Evolutionary conservation across 202 grass and related monocot species (phyloP).

Genomic region (Miscanthus sacchariflorus): DNA sequence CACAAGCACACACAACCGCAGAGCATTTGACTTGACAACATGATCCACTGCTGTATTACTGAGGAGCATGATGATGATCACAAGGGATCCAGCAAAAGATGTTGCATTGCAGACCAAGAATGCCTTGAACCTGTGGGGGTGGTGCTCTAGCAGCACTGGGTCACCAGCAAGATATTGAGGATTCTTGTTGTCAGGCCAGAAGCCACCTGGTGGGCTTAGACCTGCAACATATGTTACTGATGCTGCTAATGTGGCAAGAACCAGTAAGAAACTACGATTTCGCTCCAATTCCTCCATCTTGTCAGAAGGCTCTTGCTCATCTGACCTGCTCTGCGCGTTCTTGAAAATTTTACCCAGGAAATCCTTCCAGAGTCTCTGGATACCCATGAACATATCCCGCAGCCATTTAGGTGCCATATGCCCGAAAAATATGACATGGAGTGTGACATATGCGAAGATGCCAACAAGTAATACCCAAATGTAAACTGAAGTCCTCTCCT

Average conservation of each 20-base stretch:
- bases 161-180: conserved; percentile 51
- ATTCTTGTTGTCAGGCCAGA: conserved; percentile 34
- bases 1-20: conserved; percentile 62
- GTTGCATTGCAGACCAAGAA: conserved; percentile 75
- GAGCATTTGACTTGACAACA: conserved; percentile 54
- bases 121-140: conserved; percentile 49
- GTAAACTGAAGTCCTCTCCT: conserved; percentile 42
- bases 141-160: conserved; percentile 53
- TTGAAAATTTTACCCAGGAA: not conserved
- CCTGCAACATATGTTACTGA: conserved; percentile 45
- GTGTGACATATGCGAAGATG: conserved; percentile 53
- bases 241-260: conserved; percentile 54
- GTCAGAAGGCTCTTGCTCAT: not conserved
- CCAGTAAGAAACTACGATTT: conserved; percentile 53
- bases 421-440: conserved; percentile 55
- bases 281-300: conserved; percentile 32
- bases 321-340: not conserved
- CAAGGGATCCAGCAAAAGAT: conserved; percentile 64
- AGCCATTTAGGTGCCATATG: conserved; percentile 49
- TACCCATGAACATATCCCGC: not conserved
- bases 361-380: not conserved
- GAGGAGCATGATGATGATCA: conserved; percentile 80
- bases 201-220: conserved; percentile 57
- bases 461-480: conserved; percentile 56
- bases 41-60: conserved; percentile 49